A percentile compares a stretch with the other conserved stretches of the same genome.
Conservation (phyloP, 2,329 filamentous ascomycete genomes). For the Diaporthe sp. region DNA sequence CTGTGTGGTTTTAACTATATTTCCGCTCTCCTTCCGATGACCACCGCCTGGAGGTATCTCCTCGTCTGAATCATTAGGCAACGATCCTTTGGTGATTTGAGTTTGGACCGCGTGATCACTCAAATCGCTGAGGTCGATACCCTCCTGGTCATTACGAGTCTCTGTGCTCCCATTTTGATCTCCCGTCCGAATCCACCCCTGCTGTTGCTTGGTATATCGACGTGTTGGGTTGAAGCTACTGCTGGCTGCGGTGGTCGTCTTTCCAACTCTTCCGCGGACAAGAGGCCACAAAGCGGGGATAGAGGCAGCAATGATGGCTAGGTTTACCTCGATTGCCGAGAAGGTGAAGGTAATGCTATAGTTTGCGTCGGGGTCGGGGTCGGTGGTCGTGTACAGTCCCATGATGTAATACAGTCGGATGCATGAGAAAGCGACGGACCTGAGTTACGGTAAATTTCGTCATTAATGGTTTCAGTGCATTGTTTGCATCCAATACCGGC, state of each 20-base stretch:
- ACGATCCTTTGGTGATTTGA: neutral
- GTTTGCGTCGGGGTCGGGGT: conserved; percentile 39
- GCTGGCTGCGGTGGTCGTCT: neutral
- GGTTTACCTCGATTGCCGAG: conserved; percentile 49
- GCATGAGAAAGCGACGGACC: neutral
- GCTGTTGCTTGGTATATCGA: neutral
- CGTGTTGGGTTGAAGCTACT: neutral
- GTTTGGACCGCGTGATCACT: neutral
- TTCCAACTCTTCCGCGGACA: conserved; percentile 38
- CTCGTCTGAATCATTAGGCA: neutral
- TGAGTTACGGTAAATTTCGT: neutral
- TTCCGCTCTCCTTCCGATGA: neutral
- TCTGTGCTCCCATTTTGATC: neutral
- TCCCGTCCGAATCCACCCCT: neutral
- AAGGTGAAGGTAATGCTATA: conserved; percentile 45
- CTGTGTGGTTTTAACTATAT: neutral
- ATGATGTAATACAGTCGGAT: conserved; percentile 45
- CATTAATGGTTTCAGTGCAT: too few relatives aligned
- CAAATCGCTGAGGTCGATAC: neutral
- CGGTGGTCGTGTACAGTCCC: conserved; percentile 34
- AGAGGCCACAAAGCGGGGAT: conserved; percentile 51
- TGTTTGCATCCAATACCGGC: too few relatives aligned
- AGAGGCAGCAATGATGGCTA: conserved; percentile 51
- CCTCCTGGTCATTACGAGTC: neutral
- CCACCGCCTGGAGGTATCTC: neutral